A percentile compares a stretch with the other conserved stretches of the same genome.
Conservation (phyloP, 495 filamentous ascomycete genomes). For the Penicillium cinerascens region DNA sequence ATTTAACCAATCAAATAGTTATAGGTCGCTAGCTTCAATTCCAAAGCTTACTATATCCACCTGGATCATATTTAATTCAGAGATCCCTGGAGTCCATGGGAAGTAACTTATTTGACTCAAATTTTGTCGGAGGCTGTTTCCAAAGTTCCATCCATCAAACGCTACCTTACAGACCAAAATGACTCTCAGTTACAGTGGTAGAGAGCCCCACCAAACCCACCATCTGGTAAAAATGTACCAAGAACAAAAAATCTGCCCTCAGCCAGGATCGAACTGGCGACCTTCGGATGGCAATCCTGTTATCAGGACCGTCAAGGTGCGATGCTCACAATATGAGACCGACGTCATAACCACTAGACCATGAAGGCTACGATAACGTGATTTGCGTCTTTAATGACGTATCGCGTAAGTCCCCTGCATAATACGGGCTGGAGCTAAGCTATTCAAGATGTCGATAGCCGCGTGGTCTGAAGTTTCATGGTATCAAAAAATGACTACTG, state of each 20-base stretch:
- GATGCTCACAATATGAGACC: slow-evolving; percentile 22
- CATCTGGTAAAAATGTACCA: background rate
- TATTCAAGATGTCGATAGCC: background rate
- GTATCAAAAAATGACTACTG: background rate
- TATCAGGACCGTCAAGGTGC: slow-evolving; percentile 18
- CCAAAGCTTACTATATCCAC: too few species aligned
- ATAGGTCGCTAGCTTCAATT: too few species aligned
- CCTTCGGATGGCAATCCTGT: slow-evolving; percentile 25
- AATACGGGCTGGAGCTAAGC: background rate
- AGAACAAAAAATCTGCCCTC: slow-evolving; percentile 14
- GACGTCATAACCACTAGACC: slow-evolving; percentile 27
- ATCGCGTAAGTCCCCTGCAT: background rate
- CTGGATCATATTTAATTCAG: too few species aligned
- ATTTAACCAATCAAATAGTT: too few species aligned
- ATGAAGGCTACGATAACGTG: slow-evolving; percentile 11
- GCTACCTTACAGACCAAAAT: too few species aligned
- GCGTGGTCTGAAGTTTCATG: background rate
- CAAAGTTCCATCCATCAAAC: too few species aligned
- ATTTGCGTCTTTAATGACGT: background rate
- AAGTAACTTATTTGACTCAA: too few species aligned
- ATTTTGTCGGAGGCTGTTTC: too few species aligned
- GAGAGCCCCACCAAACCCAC: too few species aligned
- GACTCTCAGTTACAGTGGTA: too few species aligned
- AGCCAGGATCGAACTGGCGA: slow-evolving; percentile 27
- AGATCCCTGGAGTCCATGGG: too few species aligned